These are phyloP conservation scores for Agaricus sinodeliciosus DNA, from an alignment of 768 basidiomycete genomes.

Conservation along the genomic window DNA sequence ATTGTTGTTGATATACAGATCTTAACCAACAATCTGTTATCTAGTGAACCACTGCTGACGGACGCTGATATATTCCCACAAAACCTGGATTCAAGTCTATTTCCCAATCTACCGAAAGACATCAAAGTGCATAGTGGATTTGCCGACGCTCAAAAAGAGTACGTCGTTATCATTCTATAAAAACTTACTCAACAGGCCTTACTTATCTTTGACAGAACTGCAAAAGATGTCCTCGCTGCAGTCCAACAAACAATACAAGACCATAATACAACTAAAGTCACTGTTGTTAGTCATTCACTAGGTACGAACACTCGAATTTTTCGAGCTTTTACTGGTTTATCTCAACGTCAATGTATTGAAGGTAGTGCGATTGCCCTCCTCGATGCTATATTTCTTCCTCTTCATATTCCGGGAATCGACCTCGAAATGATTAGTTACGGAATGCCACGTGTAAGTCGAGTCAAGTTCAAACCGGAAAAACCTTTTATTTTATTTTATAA, in stretches of 20 bases:
- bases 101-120: slow-evolving; percentile 43
- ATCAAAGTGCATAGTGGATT: slow-evolving; percentile 51
- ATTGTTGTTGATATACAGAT: neutral
- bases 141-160: slow-evolving; percentile 37
- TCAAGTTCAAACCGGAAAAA: neutral
- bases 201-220: slow-evolving; percentile 22
- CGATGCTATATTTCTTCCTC: slow-evolving; percentile 39
- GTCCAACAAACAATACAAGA: slow-evolving; percentile 9
- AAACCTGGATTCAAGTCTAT: slow-evolving; percentile 37
- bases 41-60: slow-evolving; percentile 42
- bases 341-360: slow-evolving; percentile 15
- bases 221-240: slow-evolving; percentile 26
- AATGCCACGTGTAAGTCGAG: slow-evolving; percentile 34
- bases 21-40: neutral
- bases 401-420: slow-evolving; percentile 35
- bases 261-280: slow-evolving; percentile 24
- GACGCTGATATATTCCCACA: slow-evolving; percentile 36
- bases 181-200: neutral
- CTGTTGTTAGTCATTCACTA: slow-evolving; percentile 27
- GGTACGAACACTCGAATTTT: neutral
- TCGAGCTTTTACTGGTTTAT: neutral
- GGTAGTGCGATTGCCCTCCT: slow-evolving; percentile 48
- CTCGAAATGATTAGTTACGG: slow-evolving; percentile 42
- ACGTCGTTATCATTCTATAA: neutral
- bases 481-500: too few relatives aligned